Base-by-base conservation (phyloP, 768 basidiomycete species). In the Kwoniella europaea region DNA sequence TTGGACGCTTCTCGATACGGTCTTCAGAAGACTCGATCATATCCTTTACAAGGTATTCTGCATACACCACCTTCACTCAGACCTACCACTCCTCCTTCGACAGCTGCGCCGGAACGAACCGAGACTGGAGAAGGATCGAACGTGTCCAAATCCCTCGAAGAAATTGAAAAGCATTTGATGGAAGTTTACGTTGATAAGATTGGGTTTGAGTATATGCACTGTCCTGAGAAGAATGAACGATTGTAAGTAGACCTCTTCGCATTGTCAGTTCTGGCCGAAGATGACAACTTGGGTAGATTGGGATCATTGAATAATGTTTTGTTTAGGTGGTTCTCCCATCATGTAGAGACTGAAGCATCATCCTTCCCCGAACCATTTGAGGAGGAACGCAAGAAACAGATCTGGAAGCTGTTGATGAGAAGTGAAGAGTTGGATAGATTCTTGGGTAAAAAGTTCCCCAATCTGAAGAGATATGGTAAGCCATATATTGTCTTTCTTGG, bases 391-490 rank as follows among this genome's bases (percentile, higher is more conserved):
- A 68, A 71, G 67, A 63, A 64, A 59, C 67, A 57, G 29, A 79
- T 74, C 15, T 90, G 92, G 72, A 84, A 85, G 15, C 86, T 94
- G 4, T 85, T 97, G 35, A 89, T 89, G 1, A 85, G 87, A 41
- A 92, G 91, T 71, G 93, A 96, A 81, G 89, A 90, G 42, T 87
- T 95, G 57, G 94, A 96, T 76, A 88, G 89, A 76, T 96, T 94
- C 79, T 84, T 94, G 55, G 92, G 93, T 77, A 85, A 88, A 63
- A 94, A 94, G 82, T 96, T 95, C 79, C 93, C 94, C 0, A 80
- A 74, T 61, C 71, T 85, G 0, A 94, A 93, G 83, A 76, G 84
- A 10, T 83, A 84, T 56, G 82, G 82, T 79, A 43, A 69, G 73
- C 63, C 3, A 13, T 41, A 20, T 63, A 3, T 24, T 13, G 35